Base-by-base conservation (phyloP, 1,284 basidiomycete species). In the Papiliotrema fonsecae region DNA sequence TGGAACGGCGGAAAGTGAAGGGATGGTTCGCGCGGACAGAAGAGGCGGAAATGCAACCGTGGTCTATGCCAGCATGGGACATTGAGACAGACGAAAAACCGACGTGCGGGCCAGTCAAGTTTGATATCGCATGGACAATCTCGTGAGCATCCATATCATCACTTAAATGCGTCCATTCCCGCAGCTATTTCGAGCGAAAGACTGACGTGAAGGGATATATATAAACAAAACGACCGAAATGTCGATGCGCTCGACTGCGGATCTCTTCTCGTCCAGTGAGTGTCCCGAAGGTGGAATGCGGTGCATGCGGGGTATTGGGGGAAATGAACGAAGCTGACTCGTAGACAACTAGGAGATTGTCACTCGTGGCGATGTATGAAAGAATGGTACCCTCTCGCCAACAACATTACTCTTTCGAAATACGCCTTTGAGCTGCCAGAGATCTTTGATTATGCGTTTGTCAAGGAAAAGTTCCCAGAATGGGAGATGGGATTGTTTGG, bases 331-430 rank as follows among this genome's bases (percentile, higher is more conserved):
- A n/a, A n/a, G n/a, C n/a, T n/a, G n/a, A n/a, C n/a, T n/a, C n/a
- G n/a, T 44, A 69, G 69, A 48, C 72, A 73, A 60, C 49, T 72
- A 0, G 72, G 70, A 16, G 73, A 74, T 50, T 73, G 71, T 42
- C 70, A 74, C 46, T 55, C 58, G 26, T 55, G 59, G 18, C 58
- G 65, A 18, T 70, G 70, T 50, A 45, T 66, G 26, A 56, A 65
- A 45, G 71, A 73, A 55, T 74, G 73, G 73, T 73, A 72, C 49
- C 71, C 69, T 2, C 61, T 66, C 18, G 58, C 65, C 28, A 68
- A 65, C 51, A 74, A 75, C 50, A 70, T 75, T 49, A 75, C 73
- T 11, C 57, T 73, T n/a, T 65, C 70, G 6, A 74, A 73, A 42
- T 75, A 75, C 57, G 72, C 69, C 4, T 73, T 73, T 48, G 72